Percentiles rank a stretch among this genome's conserved stretches.
phyloP scores from a whole-genome alignment of 208 protist genomes.

The Angomonas deanei region DNA sequence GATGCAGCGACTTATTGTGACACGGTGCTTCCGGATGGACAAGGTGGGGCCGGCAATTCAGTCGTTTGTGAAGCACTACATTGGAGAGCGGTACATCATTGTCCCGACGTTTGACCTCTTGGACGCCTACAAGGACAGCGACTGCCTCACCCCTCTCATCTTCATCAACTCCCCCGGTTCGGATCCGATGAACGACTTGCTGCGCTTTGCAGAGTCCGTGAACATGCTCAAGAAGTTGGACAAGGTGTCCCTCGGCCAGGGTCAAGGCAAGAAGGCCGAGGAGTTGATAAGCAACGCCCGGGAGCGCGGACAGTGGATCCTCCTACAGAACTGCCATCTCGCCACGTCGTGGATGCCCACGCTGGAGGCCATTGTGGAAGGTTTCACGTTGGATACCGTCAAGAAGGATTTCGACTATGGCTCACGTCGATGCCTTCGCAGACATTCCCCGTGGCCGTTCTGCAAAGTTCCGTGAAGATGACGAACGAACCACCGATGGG shows the following conservation, averaged over 20 bases:
- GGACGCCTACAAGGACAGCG: slow-evolving; percentile 92
- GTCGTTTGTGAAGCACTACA: slow-evolving; percentile 87
- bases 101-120: slow-evolving; percentile 94
- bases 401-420: slow-evolving; percentile 97
- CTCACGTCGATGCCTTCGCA: slow-evolving; percentile 96
- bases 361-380: slow-evolving; percentile 93
- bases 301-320: slow-evolving; percentile 92
- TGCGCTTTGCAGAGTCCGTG: slow-evolving; percentile 94
- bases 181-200: slow-evolving; percentile 93
- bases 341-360: slow-evolving; percentile 93
- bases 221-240: slow-evolving; percentile 91
- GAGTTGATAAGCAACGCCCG: slow-evolving; percentile 81
- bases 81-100: slow-evolving; percentile 93
- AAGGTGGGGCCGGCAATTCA: slow-evolving; percentile 94
- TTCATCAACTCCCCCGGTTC: slow-evolving; percentile 97
- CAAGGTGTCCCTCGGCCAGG: slow-evolving; percentile 96
- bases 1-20: slow-evolving; percentile 93
- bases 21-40: slow-evolving; percentile 95
- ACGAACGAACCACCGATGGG: slow-evolving; percentile 99
- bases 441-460: slow-evolving; percentile 96
- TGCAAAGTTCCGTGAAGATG: slow-evolving; percentile 98
- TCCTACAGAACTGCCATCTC: slow-evolving; percentile 98
- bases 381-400: slow-evolving; percentile 89
- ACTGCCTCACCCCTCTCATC: slow-evolving; percentile 92
- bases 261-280: slow-evolving; percentile 93